Base-by-base conservation (phyloP, 768 basidiomycete species). In the Termitomyces sp. region DNA sequence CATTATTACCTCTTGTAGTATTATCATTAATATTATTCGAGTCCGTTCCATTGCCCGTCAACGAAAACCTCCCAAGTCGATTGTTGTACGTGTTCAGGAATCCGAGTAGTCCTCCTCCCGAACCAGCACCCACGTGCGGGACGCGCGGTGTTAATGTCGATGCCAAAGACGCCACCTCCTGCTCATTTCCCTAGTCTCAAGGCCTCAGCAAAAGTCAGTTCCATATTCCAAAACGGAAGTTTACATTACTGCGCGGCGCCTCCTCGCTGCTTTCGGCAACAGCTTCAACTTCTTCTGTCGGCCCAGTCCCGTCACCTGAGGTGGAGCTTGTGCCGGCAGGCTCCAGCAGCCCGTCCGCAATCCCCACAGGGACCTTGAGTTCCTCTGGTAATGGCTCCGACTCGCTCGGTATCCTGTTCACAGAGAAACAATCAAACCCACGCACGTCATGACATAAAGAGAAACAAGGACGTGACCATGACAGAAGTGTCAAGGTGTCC, bases 11-110 rank as follows among this genome's bases (percentile, higher is more conserved):
- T 33, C 39, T 51, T 52, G 56, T 57, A 50, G 31, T 58, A 51
- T 57, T 61, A 48, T 2, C 24, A 26, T 10, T 12, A 51, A 20
- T 29, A 47, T 45, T 53, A 31, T 49, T 45, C 12, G 20, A 9
- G 7, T 36, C 47, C 37, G 50, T 52, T 34, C 22, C 24, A 28
- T 24, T 64, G 57, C 62, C 68, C 51, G 65, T 61, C 28, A 78
- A 68, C 68, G 49, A 51, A 18, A 88, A 84, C 22, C 83, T 77
- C 45, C 76, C 72, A 62, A 86, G 74, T 45, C 82, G 78, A 65
- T 80, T 85, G 18, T 78, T 81, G 68, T 86, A 87, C 41, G 76
- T 72, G 48, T 83, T 81, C 59, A 86, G 67, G 71, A 89, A 88
- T 34, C 82, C 77, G 28, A 87, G 71, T 44, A 89, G 69, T 3